These are phyloP conservation scores for Ceratobasidium papillatum DNA, from an alignment of 1,284 basidiomycete species.

Conservation along the genomic window DNA sequence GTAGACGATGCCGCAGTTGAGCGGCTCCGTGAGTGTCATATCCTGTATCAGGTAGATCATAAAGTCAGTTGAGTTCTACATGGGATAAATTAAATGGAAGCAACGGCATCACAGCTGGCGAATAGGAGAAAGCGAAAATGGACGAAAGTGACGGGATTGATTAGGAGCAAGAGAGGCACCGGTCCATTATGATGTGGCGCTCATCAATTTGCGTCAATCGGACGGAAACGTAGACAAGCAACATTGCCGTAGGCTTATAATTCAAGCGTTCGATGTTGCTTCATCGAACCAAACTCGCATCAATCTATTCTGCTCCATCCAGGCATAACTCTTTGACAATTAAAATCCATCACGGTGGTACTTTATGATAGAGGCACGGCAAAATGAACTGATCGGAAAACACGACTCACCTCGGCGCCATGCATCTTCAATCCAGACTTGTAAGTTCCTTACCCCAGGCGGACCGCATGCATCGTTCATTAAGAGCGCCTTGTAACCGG, in stretches of 20 bases:
- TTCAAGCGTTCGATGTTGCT: neutral
- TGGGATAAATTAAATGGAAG: neutral
- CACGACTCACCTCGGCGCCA: constrained; percentile 70
- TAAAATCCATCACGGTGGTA: neutral
- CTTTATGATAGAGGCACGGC: neutral
- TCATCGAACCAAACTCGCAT: neutral
- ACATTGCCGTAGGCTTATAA: constrained; percentile 63
- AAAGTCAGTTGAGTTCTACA: neutral
- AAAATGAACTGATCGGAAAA: neutral
- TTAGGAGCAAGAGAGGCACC: too few species aligned
- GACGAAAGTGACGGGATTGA: neutral
- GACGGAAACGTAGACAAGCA: constrained; percentile 83
- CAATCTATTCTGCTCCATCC: neutral
- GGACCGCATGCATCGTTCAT: constrained; percentile 49
- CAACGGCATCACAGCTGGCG: too few species aligned
- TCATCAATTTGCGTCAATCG: constrained; percentile 61
- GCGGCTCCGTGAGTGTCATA: constrained; percentile 74
- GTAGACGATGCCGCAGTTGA: constrained; percentile 66
- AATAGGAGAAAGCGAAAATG: constrained; percentile 17
- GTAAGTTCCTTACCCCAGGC: constrained; percentile 71
- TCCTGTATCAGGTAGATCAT: constrained; percentile 57
- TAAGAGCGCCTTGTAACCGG: constrained; percentile 67
- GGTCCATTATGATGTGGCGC: constrained; percentile 47
- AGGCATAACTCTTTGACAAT: neutral
- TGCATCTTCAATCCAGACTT: constrained; percentile 79